Base-by-base conservation (phyloP, 164 flowering plant species). In the Platanus orientalis region DNA sequence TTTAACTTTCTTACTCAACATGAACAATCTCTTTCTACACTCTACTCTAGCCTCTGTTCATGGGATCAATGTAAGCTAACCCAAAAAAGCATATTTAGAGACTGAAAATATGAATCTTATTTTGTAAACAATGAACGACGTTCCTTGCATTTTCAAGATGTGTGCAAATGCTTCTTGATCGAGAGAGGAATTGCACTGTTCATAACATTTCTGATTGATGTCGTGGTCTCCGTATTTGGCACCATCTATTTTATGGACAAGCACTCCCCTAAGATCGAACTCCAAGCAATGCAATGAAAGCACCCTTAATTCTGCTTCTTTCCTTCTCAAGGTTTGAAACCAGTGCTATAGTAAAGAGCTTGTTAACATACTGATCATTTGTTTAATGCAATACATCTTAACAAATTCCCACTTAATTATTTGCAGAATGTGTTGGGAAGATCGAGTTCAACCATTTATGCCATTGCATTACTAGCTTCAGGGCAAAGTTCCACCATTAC, bases 11-110 rank as follows among this genome's bases (percentile, higher is more conserved):
- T 39, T 20, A 12, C 28, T 68, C 7, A 6, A 62, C 89, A 92
- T 93, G 76, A 96, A 92, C 56, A 92, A 92, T 57, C 83, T 92
- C 0, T 92, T 92, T 62, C 93, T 92, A 36, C 98, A 92, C 57
- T 92, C 98, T 3, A 96, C 92, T 61, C 83, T 92, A 9, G 98
- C 90, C 21, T 78, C 96, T 0, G 89, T 80, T 12, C 74, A 73
- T 0, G 96, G 95, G 51, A 78, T 92, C 69, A 89, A 92, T 24
- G 97, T 92, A 82, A 69, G 91, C 36, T 32, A 17, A 30, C 3
- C 58, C 6, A 26, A 13, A 11, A 12, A 19, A 32, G 36, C 48
- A 23, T 40, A 63, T 7, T 28, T 25, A 26, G 28, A 16, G 3
- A 13, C 52, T 17, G 26, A 3, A 10, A 21, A 51, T 19, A 51